Evolutionary conservation across 371 early-diverging fungal species (phyloP).

Genomic region (Apophysomyces variabilis): DNA sequence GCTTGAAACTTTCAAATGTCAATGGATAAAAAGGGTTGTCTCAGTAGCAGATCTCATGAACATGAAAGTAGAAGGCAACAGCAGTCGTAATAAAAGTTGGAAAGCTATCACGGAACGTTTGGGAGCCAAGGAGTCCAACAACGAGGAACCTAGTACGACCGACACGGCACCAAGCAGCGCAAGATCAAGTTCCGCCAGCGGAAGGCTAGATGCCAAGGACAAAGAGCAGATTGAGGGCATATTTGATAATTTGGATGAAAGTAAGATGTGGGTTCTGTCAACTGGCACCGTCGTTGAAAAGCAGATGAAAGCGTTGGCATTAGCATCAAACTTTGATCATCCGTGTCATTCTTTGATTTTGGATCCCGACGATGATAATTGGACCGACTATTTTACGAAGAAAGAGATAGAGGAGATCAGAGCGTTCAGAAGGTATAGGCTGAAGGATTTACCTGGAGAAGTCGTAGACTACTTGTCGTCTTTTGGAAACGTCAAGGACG

Average conservation of each 20-base stretch:
- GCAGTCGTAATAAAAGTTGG: neutral
- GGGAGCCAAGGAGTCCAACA: neutral
- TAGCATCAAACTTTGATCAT: slow-evolving; percentile 4
- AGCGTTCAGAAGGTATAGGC: neutral
- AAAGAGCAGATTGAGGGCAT: neutral
- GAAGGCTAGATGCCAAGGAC: neutral
- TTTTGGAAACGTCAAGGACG: neutral
- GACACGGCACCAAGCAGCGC: neutral
- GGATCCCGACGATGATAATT: slow-evolving; percentile 15
- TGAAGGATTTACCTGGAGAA: slow-evolving; percentile 13
- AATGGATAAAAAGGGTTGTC: neutral
- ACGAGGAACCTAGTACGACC: neutral
- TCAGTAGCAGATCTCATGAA: neutral
- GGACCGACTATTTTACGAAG: slow-evolving; percentile 5
- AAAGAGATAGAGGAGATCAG: slow-evolving; percentile 9
- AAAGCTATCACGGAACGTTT: neutral
- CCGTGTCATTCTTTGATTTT: slow-evolving; percentile 8
- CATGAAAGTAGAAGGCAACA: neutral
- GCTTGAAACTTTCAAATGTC: neutral
- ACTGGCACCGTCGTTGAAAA: slow-evolving; percentile 1
- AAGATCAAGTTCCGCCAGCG: neutral
- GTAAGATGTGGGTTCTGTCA: neutral
- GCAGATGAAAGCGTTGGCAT: neutral
- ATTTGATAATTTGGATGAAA: neutral
- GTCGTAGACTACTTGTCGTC: neutral